Evolutionary conservation across 2,329 filamentous ascomycete species (phyloP), one percentile per base, ranked within the genome.

Genomic region (Hypoxylon sp.): DNA sequence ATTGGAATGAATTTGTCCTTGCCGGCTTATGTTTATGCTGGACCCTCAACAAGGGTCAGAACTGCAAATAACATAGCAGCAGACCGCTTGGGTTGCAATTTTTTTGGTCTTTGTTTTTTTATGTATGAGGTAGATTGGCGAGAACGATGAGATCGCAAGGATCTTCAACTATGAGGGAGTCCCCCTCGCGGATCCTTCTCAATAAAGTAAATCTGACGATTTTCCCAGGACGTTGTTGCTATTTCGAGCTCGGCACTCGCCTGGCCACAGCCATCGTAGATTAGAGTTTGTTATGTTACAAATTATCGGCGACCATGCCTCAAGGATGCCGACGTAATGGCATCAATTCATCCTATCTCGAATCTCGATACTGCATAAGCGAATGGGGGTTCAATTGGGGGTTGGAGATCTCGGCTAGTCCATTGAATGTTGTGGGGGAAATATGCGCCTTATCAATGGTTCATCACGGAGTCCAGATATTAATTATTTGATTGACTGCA

Each of bases 61-160:
- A 51, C 52, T 49, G 56, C 49, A 9, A 46, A 55, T 41, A 36
- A 56, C 48, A 46, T 23, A n/a, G 45, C 38, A 30, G 53, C 55
- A 4, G 60, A 14, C 51, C 36, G 58, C 50, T 36, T 25, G 34
- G n/a, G 58, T 55, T 34, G 38, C 19, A 45, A 52, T 36, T 9
- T 43, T 19, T 21, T 4, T 19, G 28, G 28, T 30, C 7, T 43
- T 21, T 11, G 38, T 36, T 56, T 36, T 56, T 58, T 50, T 67
- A 69, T 48, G 61, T 70, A 57, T 59, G 65, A 57, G 62, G 67
- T 68, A 72, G 69, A 72, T 72, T 70, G 60, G 64, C 69, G 67
- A 70, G 65, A 23, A 38, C 60, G 36, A 66, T 34, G 55, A 63
- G 56, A 67, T 70, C 65, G 60, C 60, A 60, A 60, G 56, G 65